Evolutionary conservation across 257 asterid species (phyloP).

Genomic region (Euphrasia confusa): DNA sequence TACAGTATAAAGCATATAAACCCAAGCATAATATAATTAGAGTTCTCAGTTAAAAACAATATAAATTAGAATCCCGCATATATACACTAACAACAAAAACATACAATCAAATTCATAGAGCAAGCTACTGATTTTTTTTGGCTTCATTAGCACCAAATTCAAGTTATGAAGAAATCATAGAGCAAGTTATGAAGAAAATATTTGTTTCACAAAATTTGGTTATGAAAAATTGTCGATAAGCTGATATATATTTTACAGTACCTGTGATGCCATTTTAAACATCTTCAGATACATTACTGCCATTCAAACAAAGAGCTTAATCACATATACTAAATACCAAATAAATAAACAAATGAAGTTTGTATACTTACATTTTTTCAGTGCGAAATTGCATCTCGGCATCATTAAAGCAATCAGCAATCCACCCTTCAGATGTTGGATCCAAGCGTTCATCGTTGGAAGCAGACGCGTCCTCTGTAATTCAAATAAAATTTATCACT

Average conservation of each 20-base stretch:
- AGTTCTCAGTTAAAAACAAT: too few relatives aligned
- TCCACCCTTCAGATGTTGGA: constrained; percentile 60
- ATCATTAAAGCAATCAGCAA: constrained; percentile 67
- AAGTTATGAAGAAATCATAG: constrained; percentile 18
- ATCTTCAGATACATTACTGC: constrained; percentile 52
- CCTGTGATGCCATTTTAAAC: constrained; percentile 54
- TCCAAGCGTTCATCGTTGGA: too few relatives aligned
- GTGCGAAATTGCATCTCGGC: constrained; percentile 28
- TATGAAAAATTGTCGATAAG: not conserved
- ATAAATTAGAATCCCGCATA: too few relatives aligned
- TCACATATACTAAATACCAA: not conserved
- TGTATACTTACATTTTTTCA: constrained; percentile 28
- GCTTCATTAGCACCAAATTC: constrained; percentile 37
- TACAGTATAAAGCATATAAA: too few relatives aligned
- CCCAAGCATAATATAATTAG: too few relatives aligned
- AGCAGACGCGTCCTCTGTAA: too few relatives aligned
- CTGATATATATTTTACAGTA: constrained; percentile 12
- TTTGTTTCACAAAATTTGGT: too few relatives aligned
- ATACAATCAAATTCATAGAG: too few relatives aligned
- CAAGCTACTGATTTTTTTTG: constrained; percentile 28
- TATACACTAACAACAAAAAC: too few relatives aligned
- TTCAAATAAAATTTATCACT: too few relatives aligned
- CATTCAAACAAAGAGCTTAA: constrained; percentile 25
- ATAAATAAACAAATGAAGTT: too few relatives aligned
- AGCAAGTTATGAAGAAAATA: constrained; percentile 5